A percentile compares a stretch with the other conserved stretches of the same genome.
phyloP scores from a whole-genome alignment of 2,329 filamentous ascomycete genomes.

The Aspergillus sp. region DNA sequence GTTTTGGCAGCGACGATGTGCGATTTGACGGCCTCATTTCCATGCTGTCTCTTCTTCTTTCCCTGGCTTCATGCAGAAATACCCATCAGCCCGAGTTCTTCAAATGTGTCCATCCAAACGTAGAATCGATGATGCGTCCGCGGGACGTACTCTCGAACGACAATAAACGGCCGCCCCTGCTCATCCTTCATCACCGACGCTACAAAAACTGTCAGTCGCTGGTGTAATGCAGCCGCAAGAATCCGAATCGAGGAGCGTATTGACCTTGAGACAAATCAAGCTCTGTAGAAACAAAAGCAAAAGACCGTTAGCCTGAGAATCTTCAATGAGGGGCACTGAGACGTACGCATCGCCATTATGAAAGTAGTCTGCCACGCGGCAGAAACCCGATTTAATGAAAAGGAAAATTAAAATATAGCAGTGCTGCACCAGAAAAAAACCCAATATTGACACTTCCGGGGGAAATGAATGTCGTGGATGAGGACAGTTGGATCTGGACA shows the following conservation, averaged over 20 bases:
- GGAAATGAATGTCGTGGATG: conserved; percentile 8
- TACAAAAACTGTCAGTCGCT: conserved; percentile 24
- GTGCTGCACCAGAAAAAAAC: conserved; percentile 3
- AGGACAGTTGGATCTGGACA: conserved; percentile 17
- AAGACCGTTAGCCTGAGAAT: conserved; percentile 18
- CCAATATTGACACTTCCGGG: conserved; percentile 3
- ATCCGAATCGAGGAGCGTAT: conserved; percentile 13
- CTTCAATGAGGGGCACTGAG: conserved; percentile 29
- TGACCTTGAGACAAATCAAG: conserved; percentile 43
- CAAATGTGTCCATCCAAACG: background rate
- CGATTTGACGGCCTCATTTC: conserved; percentile 94
- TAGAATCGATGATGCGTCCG: conserved; percentile 2
- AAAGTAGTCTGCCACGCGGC: conserved; percentile 28
- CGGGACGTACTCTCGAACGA: conserved; percentile 81
- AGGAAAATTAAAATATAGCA: conserved; percentile 7
- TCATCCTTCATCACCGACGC: conserved; percentile 89
- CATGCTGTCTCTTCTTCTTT: conserved; percentile 94
- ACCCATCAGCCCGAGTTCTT: conserved; percentile 18
- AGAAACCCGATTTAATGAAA: conserved; percentile 11
- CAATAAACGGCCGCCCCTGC: conserved; percentile 91
- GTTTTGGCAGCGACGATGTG: conserved; percentile 96
- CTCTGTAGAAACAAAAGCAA: conserved; percentile 23
- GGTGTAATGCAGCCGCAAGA: background rate
- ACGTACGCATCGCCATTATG: conserved; percentile 44
- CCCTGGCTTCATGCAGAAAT: conserved; percentile 59